A percentile compares a stretch with the other conserved stretches of the same genome.
Evolutionary conservation across 2,329 filamentous ascomycete genomes (phyloP).

Genomic region (Aurifilum marmelostoma): DNA sequence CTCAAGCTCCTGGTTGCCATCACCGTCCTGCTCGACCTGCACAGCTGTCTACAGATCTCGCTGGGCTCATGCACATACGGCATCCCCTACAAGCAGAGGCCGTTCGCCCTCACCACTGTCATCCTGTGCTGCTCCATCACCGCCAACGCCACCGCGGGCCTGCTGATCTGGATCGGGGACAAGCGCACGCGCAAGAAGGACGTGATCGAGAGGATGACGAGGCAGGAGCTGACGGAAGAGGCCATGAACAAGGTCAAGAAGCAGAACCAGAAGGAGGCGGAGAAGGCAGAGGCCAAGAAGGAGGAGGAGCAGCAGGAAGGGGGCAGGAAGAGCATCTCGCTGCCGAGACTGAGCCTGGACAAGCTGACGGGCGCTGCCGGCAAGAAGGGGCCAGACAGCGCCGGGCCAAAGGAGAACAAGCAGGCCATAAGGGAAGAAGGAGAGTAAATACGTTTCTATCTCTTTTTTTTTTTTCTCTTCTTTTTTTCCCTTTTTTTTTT

Average conservation of each 20-base stretch:
- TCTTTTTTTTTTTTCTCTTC: no score
- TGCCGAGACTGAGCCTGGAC: constrained; percentile 27
- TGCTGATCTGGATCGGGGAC: constrained; percentile 78
- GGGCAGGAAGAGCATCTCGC: constrained; percentile 9
- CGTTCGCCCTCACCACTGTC: constrained; percentile 74
- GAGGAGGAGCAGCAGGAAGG: constrained; percentile 18
- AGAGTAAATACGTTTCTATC: neutral
- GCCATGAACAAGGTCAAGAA: constrained; percentile 55
- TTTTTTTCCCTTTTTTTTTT: no score
- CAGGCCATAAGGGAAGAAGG: constrained; percentile 5
- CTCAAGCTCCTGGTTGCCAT: constrained; percentile 74
- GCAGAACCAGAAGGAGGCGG: constrained; percentile 43
- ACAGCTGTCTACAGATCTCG: constrained; percentile 79
- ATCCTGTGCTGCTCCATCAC: constrained; percentile 80
- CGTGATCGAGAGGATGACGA: constrained; percentile 74
- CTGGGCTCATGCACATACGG: constrained; percentile 80
- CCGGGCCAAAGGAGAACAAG: constrained; percentile 6
- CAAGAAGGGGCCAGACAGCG: constrained; percentile 9
- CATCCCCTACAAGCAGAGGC: constrained; percentile 71
- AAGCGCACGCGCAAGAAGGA: constrained; percentile 82
- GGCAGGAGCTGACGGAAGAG: constrained; percentile 72
- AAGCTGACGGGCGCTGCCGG: constrained; percentile 14
- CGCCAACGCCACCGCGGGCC: constrained; percentile 75
- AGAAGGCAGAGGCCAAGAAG: constrained; percentile 27
- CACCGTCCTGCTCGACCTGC: constrained; percentile 77